A percentile compares a stretch with the other conserved stretches of the same genome.
phyloP scores from a whole-genome alignment of 352 stramenopile genomes.

The Pythium oligandrum region DNA sequence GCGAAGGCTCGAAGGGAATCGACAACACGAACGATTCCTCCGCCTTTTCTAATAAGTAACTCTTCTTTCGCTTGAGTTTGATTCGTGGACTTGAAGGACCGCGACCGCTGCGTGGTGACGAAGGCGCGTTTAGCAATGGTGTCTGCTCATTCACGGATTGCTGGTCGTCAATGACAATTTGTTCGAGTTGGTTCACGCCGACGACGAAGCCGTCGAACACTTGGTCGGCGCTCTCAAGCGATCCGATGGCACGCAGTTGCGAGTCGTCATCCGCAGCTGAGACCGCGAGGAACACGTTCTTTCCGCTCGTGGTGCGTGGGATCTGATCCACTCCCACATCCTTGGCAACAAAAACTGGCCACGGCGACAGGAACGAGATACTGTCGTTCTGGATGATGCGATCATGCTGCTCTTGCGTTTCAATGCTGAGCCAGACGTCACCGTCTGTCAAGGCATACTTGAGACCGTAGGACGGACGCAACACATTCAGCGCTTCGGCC shows the following conservation, averaged over 20 bases:
- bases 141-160: slow-evolving; percentile 40
- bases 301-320: slow-evolving; percentile 16
- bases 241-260: slow-evolving; percentile 58
- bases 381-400: slow-evolving; percentile 50
- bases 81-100: slow-evolving; percentile 25
- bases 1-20: slow-evolving; percentile 56
- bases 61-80: slow-evolving; percentile 53
- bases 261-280: slow-evolving; percentile 75
- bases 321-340: slow-evolving; percentile 22
- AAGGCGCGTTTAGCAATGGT: slow-evolving; percentile 39
- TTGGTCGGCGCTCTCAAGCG: slow-evolving; percentile 33
- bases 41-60: slow-evolving; percentile 64
- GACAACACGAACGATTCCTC: slow-evolving; percentile 80
- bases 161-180: slow-evolving; percentile 22
- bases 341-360: slow-evolving; percentile 77
- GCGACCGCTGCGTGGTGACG: slow-evolving; percentile 16
- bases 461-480: slow-evolving; percentile 69
- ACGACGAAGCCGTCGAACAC: slow-evolving; percentile 85
- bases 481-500: slow-evolving; percentile 74
- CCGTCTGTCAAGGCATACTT: slow-evolving; percentile 64
- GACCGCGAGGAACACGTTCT: slow-evolving; percentile 76
- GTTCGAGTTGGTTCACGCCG: slow-evolving; percentile 67
- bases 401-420: slow-evolving; percentile 67
- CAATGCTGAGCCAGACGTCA: slow-evolving; percentile 75
- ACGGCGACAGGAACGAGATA: slow-evolving; percentile 55